These are phyloP conservation scores for Fusarium globosum DNA, from an alignment of 2,329 filamentous ascomycete genomes.

Conservation along the genomic window DNA sequence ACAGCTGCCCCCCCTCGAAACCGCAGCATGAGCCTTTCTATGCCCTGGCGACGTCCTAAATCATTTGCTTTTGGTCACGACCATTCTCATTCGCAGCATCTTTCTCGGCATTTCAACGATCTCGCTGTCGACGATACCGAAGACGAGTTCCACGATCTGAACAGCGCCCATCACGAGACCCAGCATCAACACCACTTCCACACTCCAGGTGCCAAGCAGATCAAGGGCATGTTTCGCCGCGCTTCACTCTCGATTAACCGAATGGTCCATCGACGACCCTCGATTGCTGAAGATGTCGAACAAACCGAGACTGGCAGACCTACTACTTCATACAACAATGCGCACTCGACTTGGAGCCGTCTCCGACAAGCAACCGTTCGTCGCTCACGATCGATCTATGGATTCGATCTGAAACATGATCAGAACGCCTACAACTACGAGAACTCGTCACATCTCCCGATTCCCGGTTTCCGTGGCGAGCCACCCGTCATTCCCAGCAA, in stretches of 20 bases:
- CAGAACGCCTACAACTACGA: constrained; percentile 39
- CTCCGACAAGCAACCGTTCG: constrained; percentile 64
- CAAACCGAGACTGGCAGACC: constrained; percentile 48
- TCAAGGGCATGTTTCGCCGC: constrained; percentile 65
- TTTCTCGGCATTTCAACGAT: constrained; percentile 47
- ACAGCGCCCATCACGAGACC: constrained; percentile 35
- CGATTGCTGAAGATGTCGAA: constrained; percentile 49
- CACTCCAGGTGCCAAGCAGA: constrained; percentile 44
- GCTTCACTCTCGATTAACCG: constrained; percentile 66
- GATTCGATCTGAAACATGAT: constrained; percentile 51
- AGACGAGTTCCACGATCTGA: constrained; percentile 41
- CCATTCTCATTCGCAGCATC: constrained; percentile 46
- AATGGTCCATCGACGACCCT: constrained; percentile 62
- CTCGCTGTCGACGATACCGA: constrained; percentile 49
- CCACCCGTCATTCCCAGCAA: constrained; percentile 71
- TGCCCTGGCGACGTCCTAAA: constrained; percentile 62
- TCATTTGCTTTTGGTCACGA: constrained; percentile 53
- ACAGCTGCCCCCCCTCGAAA: constrained; percentile 50
- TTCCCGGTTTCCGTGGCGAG: constrained; percentile 62
- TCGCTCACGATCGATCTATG: constrained; percentile 59
- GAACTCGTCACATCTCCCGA: constrained; percentile 49
- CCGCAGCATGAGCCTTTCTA: constrained; percentile 62
- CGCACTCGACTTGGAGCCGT: constrained; percentile 59
- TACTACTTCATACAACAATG: constrained; percentile 57
- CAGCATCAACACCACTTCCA: constrained; percentile 45